Percentiles rank a stretch among this genome's conserved stretches.
Conservation (phyloP, 2,329 filamentous ascomycete genomes). For the Xylariaceae sp. region DNA sequence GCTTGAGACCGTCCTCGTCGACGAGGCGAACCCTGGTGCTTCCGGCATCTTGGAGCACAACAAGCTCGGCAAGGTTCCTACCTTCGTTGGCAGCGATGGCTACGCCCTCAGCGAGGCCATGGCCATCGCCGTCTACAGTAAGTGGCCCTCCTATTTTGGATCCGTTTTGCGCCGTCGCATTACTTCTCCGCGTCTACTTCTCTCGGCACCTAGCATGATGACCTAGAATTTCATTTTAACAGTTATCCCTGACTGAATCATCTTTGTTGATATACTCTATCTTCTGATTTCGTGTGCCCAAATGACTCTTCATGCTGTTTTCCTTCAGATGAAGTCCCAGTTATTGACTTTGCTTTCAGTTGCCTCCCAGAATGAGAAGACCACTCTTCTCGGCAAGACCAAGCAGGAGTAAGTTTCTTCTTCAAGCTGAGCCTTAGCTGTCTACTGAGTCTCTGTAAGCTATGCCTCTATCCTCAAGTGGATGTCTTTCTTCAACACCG, state of each 20-base stretch:
- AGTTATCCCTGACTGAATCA: constrained; percentile 99
- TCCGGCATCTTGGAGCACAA: constrained; percentile 81
- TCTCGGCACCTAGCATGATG: constrained; percentile 51
- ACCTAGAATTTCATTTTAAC: constrained; percentile 68
- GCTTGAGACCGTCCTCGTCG: constrained; percentile 74
- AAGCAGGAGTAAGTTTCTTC: constrained; percentile 81
- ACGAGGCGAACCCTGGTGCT: constrained; percentile 56
- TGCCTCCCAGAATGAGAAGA: constrained; percentile 99
- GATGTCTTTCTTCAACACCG: constrained; percentile 94
- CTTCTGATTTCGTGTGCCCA: constrained; percentile 61
- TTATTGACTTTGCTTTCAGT: constrained; percentile 52
- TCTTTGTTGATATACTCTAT: constrained; percentile 84
- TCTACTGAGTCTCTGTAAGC: constrained; percentile 38
- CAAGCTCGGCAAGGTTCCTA: constrained; percentile 85
- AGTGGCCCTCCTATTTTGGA: constrained; percentile 42
- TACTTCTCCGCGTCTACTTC: constrained; percentile 9
- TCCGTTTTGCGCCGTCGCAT: constrained; percentile 12
- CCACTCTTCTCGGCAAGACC: constrained; percentile 97
- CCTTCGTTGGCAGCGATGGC: constrained; percentile 89
- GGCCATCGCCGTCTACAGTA: constrained; percentile 97
- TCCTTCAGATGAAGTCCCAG: constrained; percentile 27
- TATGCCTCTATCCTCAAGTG: constrained; percentile 97
- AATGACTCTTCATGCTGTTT: constrained; percentile 23
- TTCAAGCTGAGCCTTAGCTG: background rate
- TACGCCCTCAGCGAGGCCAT: constrained; percentile 85